Evolutionary conservation across 2,329 filamentous ascomycete genomes (phyloP), one percentile per base, ranked within the genome.

Genomic region (Phaeosphaeria sp.): DNA sequence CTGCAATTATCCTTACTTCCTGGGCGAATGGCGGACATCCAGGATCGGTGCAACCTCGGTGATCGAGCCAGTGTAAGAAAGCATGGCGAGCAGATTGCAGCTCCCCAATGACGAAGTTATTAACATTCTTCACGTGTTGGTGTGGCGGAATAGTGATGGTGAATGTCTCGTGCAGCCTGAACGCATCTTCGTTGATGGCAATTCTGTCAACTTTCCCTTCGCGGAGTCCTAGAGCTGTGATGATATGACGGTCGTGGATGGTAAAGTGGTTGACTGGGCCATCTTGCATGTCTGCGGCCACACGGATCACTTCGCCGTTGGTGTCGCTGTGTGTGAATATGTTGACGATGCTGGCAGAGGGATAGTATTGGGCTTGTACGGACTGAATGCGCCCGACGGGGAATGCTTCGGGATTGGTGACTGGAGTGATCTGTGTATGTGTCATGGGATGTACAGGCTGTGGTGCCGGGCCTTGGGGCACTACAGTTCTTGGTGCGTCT

Each of bases 41-140:
- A 2, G 63, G 62, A 27, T 66, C 53, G 0, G 62, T 49, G 1
- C 48, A 54, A 2, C 39, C 23, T 2, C 63, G 50, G 11, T 41
- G 50, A n/a, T 62, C 62, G 3, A 69, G 42, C 65, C 61, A 67
- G 43, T 62, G 49, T 53, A 66, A 21, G 22, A 62, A 69, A 13
- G 63, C 52, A 42, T 67, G 63, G 9, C 65, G 43, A 2, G 59
- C 64, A 3, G 56, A 50, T 13, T 54, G 25, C 21, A 68, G 17
- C 48, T 67, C 59, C 2, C 59, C 62, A n/a, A 63, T 54, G 6
- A 60, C 39, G 55, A 62, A 63, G 4, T 25, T 42, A 1, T 62
- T 55, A 0, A 50, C 23, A 7, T 52, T 25, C 2, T 47, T 18
- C 1, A 25, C 30, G 2, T 15, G 23, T 15, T 65, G 57, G 10